phyloP scores from a whole-genome alignment of 306 rosid species.

The Biancaea sappan region DNA sequence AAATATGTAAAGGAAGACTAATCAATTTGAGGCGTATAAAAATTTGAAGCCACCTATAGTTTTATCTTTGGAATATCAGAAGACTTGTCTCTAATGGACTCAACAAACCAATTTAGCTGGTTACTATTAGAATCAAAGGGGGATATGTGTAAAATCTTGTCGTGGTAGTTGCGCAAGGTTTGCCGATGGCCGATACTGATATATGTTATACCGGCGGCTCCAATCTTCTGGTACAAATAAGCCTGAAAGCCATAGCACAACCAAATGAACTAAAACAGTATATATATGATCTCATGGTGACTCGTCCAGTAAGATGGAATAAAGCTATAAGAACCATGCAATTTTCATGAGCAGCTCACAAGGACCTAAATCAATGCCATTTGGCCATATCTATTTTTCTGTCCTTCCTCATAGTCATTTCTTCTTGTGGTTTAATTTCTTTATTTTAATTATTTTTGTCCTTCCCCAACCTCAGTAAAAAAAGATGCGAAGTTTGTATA shows the following conservation, averaged over 20 bases:
- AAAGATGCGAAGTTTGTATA: neutral
- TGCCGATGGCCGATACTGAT: slow-evolving; percentile 86
- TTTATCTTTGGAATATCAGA: slow-evolving; percentile 35
- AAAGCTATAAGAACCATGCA: neutral
- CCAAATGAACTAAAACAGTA: slow-evolving; percentile 12
- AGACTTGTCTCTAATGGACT: slow-evolving; percentile 44
- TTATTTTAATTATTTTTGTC: neutral
- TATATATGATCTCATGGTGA: neutral
- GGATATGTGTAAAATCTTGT: slow-evolving; percentile 56
- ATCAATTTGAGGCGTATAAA: slow-evolving; percentile 9
- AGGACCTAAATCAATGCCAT: slow-evolving; percentile 22
- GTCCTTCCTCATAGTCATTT: neutral
- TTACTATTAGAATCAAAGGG: slow-evolving; percentile 42
- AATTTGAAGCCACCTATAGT: slow-evolving; percentile 23
- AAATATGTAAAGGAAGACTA: neutral
- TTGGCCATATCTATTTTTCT: neutral
- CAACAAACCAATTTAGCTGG: slow-evolving; percentile 64
- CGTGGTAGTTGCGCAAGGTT: slow-evolving; percentile 63
- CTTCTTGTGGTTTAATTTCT: neutral
- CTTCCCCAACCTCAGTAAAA: neutral
- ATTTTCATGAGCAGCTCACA: slow-evolving; percentile 11
- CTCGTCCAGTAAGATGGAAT: neutral
- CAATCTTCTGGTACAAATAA: slow-evolving; percentile 68
- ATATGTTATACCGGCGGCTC: slow-evolving; percentile 79
- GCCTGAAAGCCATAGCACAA: slow-evolving; percentile 55